Conservation (phyloP, 768 basidiomycete genomes). For the Tubosaeta sp. region DNA sequence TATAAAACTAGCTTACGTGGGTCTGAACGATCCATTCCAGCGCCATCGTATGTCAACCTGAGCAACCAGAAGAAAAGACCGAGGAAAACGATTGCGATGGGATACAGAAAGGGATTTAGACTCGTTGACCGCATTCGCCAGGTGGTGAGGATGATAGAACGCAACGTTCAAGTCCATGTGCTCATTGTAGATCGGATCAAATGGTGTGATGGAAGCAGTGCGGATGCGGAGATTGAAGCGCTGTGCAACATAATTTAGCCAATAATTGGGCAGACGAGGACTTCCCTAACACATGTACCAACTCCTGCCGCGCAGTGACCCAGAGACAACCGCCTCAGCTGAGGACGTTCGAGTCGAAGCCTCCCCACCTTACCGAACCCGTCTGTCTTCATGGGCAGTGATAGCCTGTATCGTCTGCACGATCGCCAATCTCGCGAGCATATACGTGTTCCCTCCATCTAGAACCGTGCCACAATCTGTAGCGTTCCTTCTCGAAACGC, state of each 20-base stretch:
- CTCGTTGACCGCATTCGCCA: not conserved
- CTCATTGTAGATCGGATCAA: not conserved
- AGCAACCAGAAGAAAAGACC: not conserved
- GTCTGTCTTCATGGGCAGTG: conserved; percentile 1
- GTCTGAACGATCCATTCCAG: not conserved
- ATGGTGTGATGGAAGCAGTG: not conserved
- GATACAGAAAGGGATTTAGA: not conserved
- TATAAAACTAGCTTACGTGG: not conserved
- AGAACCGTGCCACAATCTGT: not conserved
- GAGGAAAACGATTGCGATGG: not conserved
- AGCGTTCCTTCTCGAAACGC: conserved; percentile 3
- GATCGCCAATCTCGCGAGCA: conserved; percentile 3
- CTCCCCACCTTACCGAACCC: not conserved
- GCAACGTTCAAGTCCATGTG: not conserved
- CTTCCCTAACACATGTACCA: no score
- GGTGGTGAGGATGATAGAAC: not conserved
- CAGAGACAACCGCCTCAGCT: not conserved
- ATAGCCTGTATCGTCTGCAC: conserved; percentile 4
- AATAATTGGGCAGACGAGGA: no score
- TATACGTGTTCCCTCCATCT: conserved; percentile 3
- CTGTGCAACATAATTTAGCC: no score
- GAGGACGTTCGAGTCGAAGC: not conserved
- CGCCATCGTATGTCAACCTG: not conserved
- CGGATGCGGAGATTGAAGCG: not conserved
- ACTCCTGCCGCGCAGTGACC: conserved; percentile 4